A percentile compares a stretch with the other conserved stretches of the same genome.
Evolutionary conservation across 2,329 filamentous ascomycete genomes (phyloP).

Genomic region (Aspergillus candidus): DNA sequence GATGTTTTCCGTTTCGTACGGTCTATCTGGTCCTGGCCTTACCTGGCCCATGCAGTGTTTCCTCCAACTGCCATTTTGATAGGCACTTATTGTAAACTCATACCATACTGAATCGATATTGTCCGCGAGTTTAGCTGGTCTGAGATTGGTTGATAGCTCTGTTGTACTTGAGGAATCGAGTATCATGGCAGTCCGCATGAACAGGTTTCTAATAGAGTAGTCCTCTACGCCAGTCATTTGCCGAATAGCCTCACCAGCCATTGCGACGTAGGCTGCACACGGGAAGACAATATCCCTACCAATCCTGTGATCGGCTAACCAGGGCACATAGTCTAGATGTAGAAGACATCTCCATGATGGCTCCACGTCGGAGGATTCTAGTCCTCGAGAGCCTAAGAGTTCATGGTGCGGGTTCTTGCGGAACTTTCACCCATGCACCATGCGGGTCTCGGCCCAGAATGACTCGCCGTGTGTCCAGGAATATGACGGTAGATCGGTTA

Average conservation of each 20-base stretch:
- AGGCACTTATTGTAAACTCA: constrained; percentile 11
- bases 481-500: constrained; percentile 20
- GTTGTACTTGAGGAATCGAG: constrained; percentile 2
- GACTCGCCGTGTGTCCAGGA: constrained; percentile 17
- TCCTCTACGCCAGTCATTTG: constrained; percentile 9
- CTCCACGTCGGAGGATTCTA: constrained; percentile 18
- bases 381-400: constrained; percentile 21
- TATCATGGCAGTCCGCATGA: constrained; percentile 9
- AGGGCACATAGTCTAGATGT: constrained; percentile 19
- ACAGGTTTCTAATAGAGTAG: constrained; percentile 11
- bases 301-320: constrained; percentile 27
- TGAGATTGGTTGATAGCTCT: constrained; percentile 13
- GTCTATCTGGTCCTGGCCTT: neutral
- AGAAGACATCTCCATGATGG: constrained; percentile 26
- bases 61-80: constrained; percentile 8
- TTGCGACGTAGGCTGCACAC: constrained; percentile 19
- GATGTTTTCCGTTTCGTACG: neutral
- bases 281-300: constrained; percentile 18
- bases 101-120: constrained; percentile 12
- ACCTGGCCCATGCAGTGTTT: constrained; percentile 14
- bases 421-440: constrained; percentile 15
- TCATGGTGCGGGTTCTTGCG: constrained; percentile 22
- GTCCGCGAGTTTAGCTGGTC: constrained; percentile 4
- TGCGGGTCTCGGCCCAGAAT: constrained; percentile 17
- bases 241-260: constrained; percentile 19